Evolutionary conservation across 495 filamentous ascomycete genomes (phyloP).

Genomic region (Trichoderma gamsii): DNA sequence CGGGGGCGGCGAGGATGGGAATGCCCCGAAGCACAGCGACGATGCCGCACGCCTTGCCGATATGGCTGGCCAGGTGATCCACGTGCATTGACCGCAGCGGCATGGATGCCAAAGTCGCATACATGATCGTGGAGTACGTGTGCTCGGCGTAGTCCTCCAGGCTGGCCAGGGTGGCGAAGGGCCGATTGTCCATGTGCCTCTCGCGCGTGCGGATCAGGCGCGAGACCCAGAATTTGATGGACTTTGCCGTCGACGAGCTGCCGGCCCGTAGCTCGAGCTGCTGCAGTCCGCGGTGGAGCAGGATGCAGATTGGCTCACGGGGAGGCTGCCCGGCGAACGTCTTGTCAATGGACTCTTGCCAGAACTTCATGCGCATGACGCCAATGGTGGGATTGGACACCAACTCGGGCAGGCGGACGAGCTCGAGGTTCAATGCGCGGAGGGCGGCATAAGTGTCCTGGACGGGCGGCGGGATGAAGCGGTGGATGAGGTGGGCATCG

Average conservation of each 20-base stretch:
- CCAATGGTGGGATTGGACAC: slow-evolving; percentile 77
- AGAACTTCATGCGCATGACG: slow-evolving; percentile 86
- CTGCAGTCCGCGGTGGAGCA: slow-evolving; percentile 64
- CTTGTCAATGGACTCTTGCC: slow-evolving; percentile 74
- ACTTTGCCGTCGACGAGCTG: slow-evolving; percentile 47
- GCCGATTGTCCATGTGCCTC: slow-evolving; percentile 74
- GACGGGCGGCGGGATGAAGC: slow-evolving; percentile 66
- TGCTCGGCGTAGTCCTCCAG: slow-evolving; percentile 88
- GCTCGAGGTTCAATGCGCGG: slow-evolving; percentile 86
- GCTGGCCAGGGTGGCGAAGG: slow-evolving; percentile 64
- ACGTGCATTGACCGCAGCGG: slow-evolving; percentile 73
- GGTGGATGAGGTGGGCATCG: slow-evolving; percentile 76
- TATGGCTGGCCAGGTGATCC: slow-evolving; percentile 88
- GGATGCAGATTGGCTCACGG: slow-evolving; percentile 83
- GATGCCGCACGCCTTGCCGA: slow-evolving; percentile 90
- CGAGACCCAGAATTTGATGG: slow-evolving; percentile 75
- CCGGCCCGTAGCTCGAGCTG: slow-evolving; percentile 48
- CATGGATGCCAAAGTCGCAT: slow-evolving; percentile 72
- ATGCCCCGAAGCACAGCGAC: slow-evolving; percentile 75
- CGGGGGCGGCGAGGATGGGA: slow-evolving; percentile 74
- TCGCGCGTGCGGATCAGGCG: slow-evolving; percentile 74
- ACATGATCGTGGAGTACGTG: slow-evolving; percentile 90
- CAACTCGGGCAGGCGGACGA: slow-evolving; percentile 79
- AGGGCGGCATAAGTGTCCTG: slow-evolving; percentile 83
- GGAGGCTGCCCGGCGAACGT: slow-evolving; percentile 67